These are phyloP conservation scores for Russula sp. DNA, from an alignment of 768 basidiomycete genomes.

Conservation along the genomic window DNA sequence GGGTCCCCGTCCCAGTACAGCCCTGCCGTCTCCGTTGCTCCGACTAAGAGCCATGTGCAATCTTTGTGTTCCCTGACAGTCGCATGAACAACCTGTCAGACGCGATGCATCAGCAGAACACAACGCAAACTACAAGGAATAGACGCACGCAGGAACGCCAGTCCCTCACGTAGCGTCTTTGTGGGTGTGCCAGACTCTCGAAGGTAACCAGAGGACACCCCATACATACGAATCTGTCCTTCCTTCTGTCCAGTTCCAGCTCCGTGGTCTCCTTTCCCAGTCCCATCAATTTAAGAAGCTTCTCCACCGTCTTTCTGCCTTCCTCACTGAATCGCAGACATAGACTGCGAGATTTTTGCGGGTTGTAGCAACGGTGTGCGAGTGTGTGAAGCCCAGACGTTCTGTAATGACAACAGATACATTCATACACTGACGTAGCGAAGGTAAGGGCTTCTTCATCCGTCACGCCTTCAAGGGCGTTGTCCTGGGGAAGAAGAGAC, in stretches of 20 bases:
- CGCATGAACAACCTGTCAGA: neutral
- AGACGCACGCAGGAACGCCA: slow-evolving; percentile 10
- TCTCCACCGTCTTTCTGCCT: neutral
- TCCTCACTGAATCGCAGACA: neutral
- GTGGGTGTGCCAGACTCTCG: neutral
- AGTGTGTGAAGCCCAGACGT: slow-evolving; percentile 6
- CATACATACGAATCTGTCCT: slow-evolving; percentile 2
- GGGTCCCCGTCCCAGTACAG: neutral
- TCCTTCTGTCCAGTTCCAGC: slow-evolving; percentile 7
- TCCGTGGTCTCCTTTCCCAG: slow-evolving; percentile 9
- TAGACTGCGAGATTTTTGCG: neutral
- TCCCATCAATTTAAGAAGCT: neutral
- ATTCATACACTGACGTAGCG: slow-evolving; percentile 8
- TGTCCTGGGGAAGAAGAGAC: neutral
- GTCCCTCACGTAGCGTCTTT: neutral
- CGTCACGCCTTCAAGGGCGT: neutral
- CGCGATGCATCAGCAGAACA: neutral
- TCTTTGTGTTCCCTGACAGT: neutral
- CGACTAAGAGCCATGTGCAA: neutral
- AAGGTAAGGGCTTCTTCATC: slow-evolving; percentile 1
- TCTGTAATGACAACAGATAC: neutral
- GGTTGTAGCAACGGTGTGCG: neutral
- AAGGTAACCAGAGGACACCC: neutral
- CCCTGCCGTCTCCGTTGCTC: neutral
- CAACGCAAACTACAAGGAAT: neutral